These are phyloP conservation scores for Monosporascus sp. DNA, from an alignment of 2,329 filamentous ascomycete species.

Conservation along the genomic window DNA sequence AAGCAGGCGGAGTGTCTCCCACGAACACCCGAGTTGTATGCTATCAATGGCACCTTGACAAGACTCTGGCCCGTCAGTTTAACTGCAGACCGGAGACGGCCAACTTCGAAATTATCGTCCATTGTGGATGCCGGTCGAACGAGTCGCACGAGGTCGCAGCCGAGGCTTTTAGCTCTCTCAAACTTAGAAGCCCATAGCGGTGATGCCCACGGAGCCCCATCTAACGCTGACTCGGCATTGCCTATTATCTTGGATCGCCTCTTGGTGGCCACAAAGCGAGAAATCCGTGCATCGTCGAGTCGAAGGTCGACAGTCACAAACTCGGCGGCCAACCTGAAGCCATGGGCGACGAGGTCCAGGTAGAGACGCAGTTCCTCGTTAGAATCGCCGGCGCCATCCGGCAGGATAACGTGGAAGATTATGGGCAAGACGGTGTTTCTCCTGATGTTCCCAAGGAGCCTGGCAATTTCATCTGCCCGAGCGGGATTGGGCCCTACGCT, in stretches of 20 bases:
- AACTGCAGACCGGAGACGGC: constrained; percentile 47
- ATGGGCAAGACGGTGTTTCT: constrained; percentile 57
- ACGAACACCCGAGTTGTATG: constrained; percentile 58
- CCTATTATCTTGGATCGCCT: constrained; percentile 59
- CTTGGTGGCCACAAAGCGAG: constrained; percentile 43
- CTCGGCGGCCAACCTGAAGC: constrained; percentile 56
- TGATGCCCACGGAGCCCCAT: constrained; percentile 49
- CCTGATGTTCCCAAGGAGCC: constrained; percentile 54
- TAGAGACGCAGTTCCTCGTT: constrained; percentile 34
- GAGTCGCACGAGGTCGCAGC: constrained; percentile 59
- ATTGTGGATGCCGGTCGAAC: constrained; percentile 50
- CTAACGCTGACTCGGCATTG: constrained; percentile 39
- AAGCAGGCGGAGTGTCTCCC: constrained; percentile 63
- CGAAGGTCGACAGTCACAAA: constrained; percentile 59
- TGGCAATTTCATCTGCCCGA: constrained; percentile 48
- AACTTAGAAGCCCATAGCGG: constrained; percentile 52
- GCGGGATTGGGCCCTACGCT: constrained; percentile 13
- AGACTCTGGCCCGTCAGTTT: constrained; percentile 30
- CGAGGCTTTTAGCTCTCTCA: constrained; percentile 48
- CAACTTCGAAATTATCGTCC: constrained; percentile 59
- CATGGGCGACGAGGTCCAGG: constrained; percentile 52
- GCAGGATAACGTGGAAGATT: constrained; percentile 45
- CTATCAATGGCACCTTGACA: constrained; percentile 48
- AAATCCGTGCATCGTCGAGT: constrained; percentile 45
- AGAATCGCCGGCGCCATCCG: constrained; percentile 17